phyloP scores from a whole-genome alignment of 2,329 filamentous ascomycete genomes.

The Scytalidium lignicola region DNA sequence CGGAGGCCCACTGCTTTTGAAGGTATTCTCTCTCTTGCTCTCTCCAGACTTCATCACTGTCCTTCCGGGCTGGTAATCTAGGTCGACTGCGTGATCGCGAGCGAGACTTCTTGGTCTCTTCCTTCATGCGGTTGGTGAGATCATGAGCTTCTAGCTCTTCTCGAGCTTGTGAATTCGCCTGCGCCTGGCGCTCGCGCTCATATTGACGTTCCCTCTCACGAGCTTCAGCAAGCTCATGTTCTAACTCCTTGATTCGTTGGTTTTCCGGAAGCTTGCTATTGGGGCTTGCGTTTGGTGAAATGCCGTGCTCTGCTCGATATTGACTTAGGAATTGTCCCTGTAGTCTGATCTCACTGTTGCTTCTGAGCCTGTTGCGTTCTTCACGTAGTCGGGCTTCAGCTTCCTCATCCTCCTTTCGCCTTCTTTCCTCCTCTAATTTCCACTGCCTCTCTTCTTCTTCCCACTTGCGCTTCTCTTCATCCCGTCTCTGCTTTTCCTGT shows the following conservation, averaged over 20 bases:
- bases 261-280: slow-evolving; percentile 46
- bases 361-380: slow-evolving; percentile 58
- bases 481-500: slow-evolving; percentile 52
- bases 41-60: slow-evolving; percentile 41
- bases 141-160: slow-evolving; percentile 25
- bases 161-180: slow-evolving; percentile 22
- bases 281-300: slow-evolving; percentile 30
- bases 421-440: slow-evolving; percentile 69
- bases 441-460: slow-evolving; percentile 72
- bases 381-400: slow-evolving; percentile 62
- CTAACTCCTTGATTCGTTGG: slow-evolving; percentile 72
- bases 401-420: slow-evolving; percentile 67
- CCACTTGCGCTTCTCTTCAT: slow-evolving; percentile 69
- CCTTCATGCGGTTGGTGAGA: slow-evolving; percentile 20
- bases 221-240: slow-evolving; percentile 64
- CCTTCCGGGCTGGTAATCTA: slow-evolving; percentile 16
- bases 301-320: slow-evolving; percentile 68
- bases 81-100: slow-evolving; percentile 11
- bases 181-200: slow-evolving; percentile 52
- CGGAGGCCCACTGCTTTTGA: slow-evolving; percentile 34
- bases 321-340: slow-evolving; percentile 83
- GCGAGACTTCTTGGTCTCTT: slow-evolving; percentile 18
- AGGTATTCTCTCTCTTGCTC: slow-evolving; percentile 47
- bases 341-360: slow-evolving; percentile 60
- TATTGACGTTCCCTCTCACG: slow-evolving; percentile 63